phyloP scores from a whole-genome alignment of 2,329 filamentous ascomycete species.

The Arthrobotrys musiformis region DNA sequence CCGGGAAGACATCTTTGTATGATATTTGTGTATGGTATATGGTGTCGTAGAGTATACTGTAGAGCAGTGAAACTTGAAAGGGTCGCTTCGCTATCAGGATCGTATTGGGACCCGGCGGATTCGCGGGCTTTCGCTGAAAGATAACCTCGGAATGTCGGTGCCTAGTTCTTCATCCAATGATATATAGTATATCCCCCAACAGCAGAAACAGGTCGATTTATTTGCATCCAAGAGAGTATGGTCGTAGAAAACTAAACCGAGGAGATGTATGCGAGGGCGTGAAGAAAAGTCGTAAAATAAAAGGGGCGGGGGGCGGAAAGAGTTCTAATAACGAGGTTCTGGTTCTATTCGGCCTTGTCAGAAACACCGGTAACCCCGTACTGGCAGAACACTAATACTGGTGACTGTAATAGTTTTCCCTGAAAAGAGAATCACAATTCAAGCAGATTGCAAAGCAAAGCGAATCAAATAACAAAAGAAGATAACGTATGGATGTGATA shows the following conservation, averaged over 20 bases:
- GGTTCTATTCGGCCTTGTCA: conserved; percentile 37
- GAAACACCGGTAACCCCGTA: conserved; percentile 33
- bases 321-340: background rate
- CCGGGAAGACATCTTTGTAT: conserved; percentile 46
- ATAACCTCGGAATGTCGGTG: conserved; percentile 31
- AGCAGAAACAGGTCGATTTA: conserved; percentile 6
- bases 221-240: background rate
- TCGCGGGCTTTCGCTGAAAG: conserved; percentile 14
- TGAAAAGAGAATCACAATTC: no score
- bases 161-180: conserved; percentile 51
- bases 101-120: conserved; percentile 23
- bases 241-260: no score
- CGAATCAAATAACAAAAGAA: background rate
- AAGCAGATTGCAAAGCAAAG: background rate
- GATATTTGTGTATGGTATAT: background rate
- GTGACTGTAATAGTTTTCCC: background rate
- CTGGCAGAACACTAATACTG: no score
- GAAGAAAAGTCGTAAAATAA: conserved; percentile 8
- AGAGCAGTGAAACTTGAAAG: background rate
- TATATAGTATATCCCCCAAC: conserved; percentile 17
- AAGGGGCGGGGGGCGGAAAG: background rate
- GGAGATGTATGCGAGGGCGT: background rate
- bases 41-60: background rate
- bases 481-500: no score
- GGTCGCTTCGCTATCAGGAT: conserved; percentile 23